phyloP scores from a whole-genome alignment of 768 basidiomycete genomes.

The Trametes coccinea region DNA sequence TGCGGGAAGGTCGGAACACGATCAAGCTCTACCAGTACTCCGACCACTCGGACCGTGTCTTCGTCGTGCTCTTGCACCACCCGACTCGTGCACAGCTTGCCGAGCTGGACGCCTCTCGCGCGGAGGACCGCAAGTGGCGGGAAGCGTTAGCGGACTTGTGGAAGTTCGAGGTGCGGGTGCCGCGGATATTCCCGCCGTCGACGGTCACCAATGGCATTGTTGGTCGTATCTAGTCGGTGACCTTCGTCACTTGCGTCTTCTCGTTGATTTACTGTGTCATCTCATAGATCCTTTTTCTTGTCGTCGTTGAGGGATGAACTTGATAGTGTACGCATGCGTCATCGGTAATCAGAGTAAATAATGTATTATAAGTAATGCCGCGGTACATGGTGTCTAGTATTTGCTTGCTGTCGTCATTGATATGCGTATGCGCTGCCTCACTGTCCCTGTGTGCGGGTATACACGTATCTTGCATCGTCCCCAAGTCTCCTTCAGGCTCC shows the following conservation, averaged over 20 bases:
- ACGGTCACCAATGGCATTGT: neutral
- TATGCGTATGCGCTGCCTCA: too few species aligned
- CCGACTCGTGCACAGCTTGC: conserved; percentile 19
- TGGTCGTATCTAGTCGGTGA: conserved; percentile 4
- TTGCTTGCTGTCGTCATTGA: neutral
- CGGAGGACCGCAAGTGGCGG: conserved; percentile 9
- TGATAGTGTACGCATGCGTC: too few species aligned
- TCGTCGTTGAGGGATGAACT: too few species aligned
- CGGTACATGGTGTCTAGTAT: neutral
- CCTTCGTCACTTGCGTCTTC: neutral
- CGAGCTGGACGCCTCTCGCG: conserved; percentile 11
- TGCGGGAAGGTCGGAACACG: conserved; percentile 17
- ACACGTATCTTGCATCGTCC: too few species aligned
- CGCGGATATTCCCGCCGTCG: neutral
- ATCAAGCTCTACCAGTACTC: conserved; percentile 20
- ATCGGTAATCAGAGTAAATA: neutral
- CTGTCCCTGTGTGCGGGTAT: too few species aligned
- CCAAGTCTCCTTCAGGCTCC: too few species aligned
- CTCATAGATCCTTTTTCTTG: too few species aligned
- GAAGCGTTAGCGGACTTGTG: conserved; percentile 1
- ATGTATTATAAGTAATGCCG: conserved; percentile 7
- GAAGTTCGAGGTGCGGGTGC: conserved; percentile 9
- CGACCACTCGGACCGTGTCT: conserved; percentile 20
- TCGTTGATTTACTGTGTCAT: neutral
- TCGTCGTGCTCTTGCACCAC: conserved; percentile 21